Conservation (phyloP, 2,329 filamentous ascomycete species). For the Botrytis sinoallii region DNA sequence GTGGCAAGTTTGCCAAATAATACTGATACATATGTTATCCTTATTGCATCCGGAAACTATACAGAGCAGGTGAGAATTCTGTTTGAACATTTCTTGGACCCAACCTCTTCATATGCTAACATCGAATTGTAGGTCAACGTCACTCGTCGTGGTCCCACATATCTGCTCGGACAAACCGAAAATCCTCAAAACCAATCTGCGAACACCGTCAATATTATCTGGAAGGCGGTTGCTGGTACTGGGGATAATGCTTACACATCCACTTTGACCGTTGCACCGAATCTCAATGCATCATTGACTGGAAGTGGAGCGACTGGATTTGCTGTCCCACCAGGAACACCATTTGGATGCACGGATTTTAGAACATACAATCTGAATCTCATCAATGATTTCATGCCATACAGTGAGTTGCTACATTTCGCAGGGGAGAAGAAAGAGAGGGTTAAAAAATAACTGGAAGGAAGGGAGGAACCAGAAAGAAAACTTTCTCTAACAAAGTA, state of each 20-base stretch:
- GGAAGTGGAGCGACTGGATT: conserved; percentile 61
- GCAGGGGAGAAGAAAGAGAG: neutral
- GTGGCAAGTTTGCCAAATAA: conserved; percentile 33
- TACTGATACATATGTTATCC: conserved; percentile 47
- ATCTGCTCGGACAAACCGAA: conserved; percentile 53
- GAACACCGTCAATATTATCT: conserved; percentile 56
- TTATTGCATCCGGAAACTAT: conserved; percentile 59
- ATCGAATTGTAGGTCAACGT: conserved; percentile 54
- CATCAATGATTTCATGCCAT: conserved; percentile 54
- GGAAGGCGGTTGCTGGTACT: conserved; percentile 51
- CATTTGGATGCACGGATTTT: conserved; percentile 62
- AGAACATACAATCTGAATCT: conserved; percentile 66
- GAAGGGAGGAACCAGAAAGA: neutral
- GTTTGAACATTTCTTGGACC: neutral
- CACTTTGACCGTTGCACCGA: conserved; percentile 61
- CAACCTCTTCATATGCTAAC: conserved; percentile 35
- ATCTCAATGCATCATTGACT: conserved; percentile 58
- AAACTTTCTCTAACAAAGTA: neutral
- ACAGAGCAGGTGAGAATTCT: conserved; percentile 43
- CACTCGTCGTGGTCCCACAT: conserved; percentile 58
- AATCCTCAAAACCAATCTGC: conserved; percentile 27
- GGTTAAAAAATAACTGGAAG: neutral
- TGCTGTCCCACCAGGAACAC: conserved; percentile 56
- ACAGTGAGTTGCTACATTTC: conserved; percentile 22
- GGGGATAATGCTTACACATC: conserved; percentile 62